A percentile compares a stretch with the other conserved stretches of the same genome.
These are phyloP conservation scores for Erigeron philadelphicus DNA, from an alignment of 140 eudicot species.

Conservation along the genomic window DNA sequence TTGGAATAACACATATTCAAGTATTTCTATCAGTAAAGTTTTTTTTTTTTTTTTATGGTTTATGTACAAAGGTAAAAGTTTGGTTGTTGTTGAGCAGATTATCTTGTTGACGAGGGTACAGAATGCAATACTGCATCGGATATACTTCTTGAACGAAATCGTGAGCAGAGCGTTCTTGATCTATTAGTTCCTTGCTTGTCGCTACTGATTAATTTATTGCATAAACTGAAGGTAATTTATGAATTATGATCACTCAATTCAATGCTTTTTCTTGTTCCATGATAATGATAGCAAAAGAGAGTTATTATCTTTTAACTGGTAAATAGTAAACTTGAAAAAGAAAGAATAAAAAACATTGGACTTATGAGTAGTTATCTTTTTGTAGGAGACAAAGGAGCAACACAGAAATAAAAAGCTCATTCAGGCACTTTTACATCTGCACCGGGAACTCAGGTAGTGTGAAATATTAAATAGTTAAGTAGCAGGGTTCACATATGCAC, in stretches of 20 bases:
- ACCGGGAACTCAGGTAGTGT: constrained; percentile 82
- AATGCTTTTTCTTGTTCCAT: background rate
- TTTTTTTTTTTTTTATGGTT: background rate
- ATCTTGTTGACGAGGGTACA: constrained; percentile 92
- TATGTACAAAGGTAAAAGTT: background rate
- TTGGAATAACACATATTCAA: background rate
- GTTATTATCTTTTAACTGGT: background rate
- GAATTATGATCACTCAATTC: background rate
- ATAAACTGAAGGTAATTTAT: constrained; percentile 59
- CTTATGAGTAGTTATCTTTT: constrained; percentile 18
- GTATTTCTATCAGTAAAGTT: background rate
- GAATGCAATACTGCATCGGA: constrained; percentile 89
- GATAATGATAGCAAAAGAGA: background rate
- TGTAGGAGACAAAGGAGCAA: constrained; percentile 83
- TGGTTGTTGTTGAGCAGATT: constrained; percentile 47
- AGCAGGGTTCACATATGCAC: background rate
- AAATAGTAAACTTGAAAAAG: background rate
- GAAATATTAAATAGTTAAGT: constrained; percentile 7
- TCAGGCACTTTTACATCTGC: constrained; percentile 77
- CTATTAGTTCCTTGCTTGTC: constrained; percentile 68
- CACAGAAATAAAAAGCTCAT: constrained; percentile 86
- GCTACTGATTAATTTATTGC: constrained; percentile 64
- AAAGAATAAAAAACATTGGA: background rate
- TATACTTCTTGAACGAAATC: constrained; percentile 80
- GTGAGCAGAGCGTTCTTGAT: constrained; percentile 76